Evolutionary conservation across 805 yeast genomes (phyloP), one percentile per base, ranked within the genome.

Genomic region (Candida tallmaniae): DNA sequence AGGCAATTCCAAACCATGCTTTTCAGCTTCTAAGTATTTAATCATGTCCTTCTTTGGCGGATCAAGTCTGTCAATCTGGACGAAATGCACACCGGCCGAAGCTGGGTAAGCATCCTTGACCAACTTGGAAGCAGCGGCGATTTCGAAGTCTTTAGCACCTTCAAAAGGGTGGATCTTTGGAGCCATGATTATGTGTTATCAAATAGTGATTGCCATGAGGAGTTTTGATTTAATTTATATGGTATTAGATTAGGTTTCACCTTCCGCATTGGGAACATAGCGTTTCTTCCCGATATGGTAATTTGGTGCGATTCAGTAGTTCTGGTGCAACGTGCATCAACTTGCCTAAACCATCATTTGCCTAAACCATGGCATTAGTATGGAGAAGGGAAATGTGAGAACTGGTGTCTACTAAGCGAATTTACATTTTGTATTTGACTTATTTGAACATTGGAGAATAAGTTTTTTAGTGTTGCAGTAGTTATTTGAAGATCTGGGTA

Each of bases 1-100:
- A 22, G 85, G 85, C 16, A 76, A 56, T 28, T 66, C 60, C 17
- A 36, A 42, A 26, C 71, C 70, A 30, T 47, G 39, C 47, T 72
- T 76, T 62, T 82, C 87, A 36, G 83, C 80, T 40, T 78, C 80
- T 43, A 84, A 64, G 58, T 70, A 83, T 48, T 69, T 74, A 42
- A 76, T 51, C 81, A 84, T 79, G 42, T 72, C 78, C 47, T 72
- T 64, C 70, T 84, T 84, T 41, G 94, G 89, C 22, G 95, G 95
- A 52, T 84, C 94, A 30, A 74, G 47, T 54, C 78, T 71, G 53
- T 82, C 89, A 40, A 79, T 60, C 54, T 76, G 83, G 33, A 74
- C 68, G 55, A 81, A 81, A 55, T 78, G 83, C 34, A 80, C 75
- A 45, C 66, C 62, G 31, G 69, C 74, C 12, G 61, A 50, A 21